Evolutionary conservation across 495 filamentous ascomycete genomes (phyloP).

Genomic region (Bathelium albidoporum): DNA sequence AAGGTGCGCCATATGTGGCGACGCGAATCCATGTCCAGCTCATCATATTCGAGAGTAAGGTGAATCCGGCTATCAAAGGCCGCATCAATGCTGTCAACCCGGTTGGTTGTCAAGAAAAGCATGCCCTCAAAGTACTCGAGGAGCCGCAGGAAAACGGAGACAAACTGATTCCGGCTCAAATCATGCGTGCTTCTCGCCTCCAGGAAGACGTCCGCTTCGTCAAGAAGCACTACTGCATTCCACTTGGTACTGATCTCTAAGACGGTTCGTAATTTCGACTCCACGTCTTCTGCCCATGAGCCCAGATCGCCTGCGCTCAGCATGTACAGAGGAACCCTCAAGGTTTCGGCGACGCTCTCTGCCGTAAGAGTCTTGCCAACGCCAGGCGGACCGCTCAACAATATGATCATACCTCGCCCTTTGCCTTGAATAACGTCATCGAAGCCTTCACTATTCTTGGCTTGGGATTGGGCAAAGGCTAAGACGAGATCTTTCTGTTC

Average conservation of each 20-base stretch:
- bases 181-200: conserved; percentile 34
- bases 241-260: conserved; percentile 33
- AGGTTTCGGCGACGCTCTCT: conserved; percentile 31
- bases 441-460: conserved; percentile 33
- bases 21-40: conserved; percentile 11
- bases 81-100: conserved; percentile 30
- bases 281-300: conserved; percentile 25
- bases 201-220: conserved; percentile 62
- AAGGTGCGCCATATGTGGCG: neutral
- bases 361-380: conserved; percentile 34
- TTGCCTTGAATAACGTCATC: conserved; percentile 48
- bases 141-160: conserved; percentile 40
- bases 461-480: conserved; percentile 41
- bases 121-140: conserved; percentile 52
- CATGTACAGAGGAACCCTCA: conserved; percentile 33
- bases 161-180: conserved; percentile 32
- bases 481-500: conserved; percentile 41
- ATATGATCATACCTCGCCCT: conserved; percentile 30
- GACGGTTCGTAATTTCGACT: conserved; percentile 28
- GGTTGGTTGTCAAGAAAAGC: conserved; percentile 43
- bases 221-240: conserved; percentile 44
- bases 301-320: conserved; percentile 33
- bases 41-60: conserved; percentile 32
- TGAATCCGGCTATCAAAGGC: conserved; percentile 36
- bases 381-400: conserved; percentile 32